These are phyloP conservation scores for Penicillium sp. DNA, from an alignment of 2,329 filamentous ascomycete species.

Conservation along the genomic window DNA sequence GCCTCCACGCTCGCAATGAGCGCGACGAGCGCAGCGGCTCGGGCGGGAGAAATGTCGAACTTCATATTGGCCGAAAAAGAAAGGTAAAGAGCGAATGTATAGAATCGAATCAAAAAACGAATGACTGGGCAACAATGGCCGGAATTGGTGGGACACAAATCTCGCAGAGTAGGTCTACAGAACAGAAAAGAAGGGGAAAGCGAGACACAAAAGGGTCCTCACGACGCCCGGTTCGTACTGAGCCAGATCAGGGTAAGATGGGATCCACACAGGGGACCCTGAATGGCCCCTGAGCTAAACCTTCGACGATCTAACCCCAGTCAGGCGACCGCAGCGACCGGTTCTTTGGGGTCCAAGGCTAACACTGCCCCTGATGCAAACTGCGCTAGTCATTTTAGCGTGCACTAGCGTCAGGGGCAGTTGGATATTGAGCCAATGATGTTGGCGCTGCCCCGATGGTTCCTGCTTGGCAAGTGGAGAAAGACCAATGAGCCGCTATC, in stretches of 20 bases:
- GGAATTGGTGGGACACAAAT: slow-evolving; percentile 22
- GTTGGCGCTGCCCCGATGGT: slow-evolving; percentile 14
- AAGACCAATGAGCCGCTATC: slow-evolving; percentile 15
- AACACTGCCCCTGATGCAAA: slow-evolving; percentile 12
- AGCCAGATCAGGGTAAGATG: neutral
- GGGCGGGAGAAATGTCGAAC: slow-evolving; percentile 32
- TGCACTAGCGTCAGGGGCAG: slow-evolving; percentile 23
- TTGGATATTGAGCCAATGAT: slow-evolving; percentile 11
- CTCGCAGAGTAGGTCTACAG: slow-evolving; percentile 24
- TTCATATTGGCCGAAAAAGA: slow-evolving; percentile 29
- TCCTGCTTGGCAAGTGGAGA: slow-evolving; percentile 22
- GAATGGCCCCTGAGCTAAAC: slow-evolving; percentile 6
- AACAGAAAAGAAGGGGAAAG: slow-evolving; percentile 7
- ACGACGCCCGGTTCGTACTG: neutral
- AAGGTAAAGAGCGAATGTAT: slow-evolving; percentile 16
- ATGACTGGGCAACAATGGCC: slow-evolving; percentile 29
- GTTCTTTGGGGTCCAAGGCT: neutral
- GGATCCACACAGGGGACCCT: slow-evolving; percentile 3
- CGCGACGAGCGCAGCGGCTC: slow-evolving; percentile 38
- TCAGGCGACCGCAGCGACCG: neutral
- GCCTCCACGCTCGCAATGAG: slow-evolving; percentile 40
- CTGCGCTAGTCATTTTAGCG: neutral
- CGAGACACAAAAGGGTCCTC: slow-evolving; percentile 16
- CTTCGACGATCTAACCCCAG: neutral
- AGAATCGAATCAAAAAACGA: slow-evolving; percentile 12